phyloP scores from a whole-genome alignment of 345 rosid genomes.

The Linum lewisii region DNA sequence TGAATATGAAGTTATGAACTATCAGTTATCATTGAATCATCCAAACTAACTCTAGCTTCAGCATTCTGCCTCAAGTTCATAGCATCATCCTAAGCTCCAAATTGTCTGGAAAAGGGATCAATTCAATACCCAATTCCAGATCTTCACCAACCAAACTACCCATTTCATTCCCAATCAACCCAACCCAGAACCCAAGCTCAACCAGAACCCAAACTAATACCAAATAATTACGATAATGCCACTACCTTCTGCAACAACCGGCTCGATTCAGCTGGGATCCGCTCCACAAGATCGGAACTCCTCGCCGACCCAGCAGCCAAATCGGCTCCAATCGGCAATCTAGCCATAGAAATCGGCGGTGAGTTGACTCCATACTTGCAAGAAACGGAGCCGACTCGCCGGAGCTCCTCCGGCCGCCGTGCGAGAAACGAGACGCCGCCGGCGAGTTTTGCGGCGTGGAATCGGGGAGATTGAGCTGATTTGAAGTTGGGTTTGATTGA shows the following conservation, averaged over 20 bases:
- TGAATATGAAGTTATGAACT: background rate
- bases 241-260: slow-evolving; percentile 47
- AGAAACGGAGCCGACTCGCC: slow-evolving; percentile 39
- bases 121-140: too few species aligned
- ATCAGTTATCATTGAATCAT: too few species aligned
- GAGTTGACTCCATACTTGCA: slow-evolving; percentile 19
- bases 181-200: background rate
- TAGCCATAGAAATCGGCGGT: slow-evolving; percentile 17
- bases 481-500: slow-evolving; percentile 28
- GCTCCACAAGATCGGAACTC: slow-evolving; percentile 20
- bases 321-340: slow-evolving; percentile 14
- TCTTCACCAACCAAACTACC: background rate
- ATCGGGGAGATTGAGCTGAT: slow-evolving; percentile 29
- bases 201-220: background rate
- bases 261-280: slow-evolving; percentile 20
- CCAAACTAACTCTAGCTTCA: too few species aligned
- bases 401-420: slow-evolving; percentile 17
- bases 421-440: slow-evolving; percentile 15
- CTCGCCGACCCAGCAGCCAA: slow-evolving; percentile 26
- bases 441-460: slow-evolving; percentile 26
- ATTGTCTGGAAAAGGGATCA: too few species aligned
- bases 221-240: background rate
- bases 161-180: background rate
- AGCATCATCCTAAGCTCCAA: background rate
- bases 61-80: background rate